Base-by-base conservation (phyloP, 2,329 filamentous ascomycete genomes). In the Rhinocladiella similis region DNA sequence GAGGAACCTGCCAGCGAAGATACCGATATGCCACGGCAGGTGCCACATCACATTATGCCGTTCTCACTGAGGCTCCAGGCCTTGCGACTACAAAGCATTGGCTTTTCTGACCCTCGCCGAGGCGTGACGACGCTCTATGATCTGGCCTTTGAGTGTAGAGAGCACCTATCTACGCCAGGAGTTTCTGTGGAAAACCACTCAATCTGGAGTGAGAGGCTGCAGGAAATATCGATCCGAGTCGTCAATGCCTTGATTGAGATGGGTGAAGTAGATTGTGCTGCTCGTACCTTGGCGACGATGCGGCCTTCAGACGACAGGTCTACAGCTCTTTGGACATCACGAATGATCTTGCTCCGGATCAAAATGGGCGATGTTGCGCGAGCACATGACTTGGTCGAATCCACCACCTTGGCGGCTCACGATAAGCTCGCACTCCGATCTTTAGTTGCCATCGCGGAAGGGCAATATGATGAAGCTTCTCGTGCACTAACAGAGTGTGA, bases 81-180 rank as follows among this genome's bases (percentile, higher is more conserved):
- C 5, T 88, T 97, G 7, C 83, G 92, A 1, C 80, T 97, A 18
- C 90, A 96, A 64, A 90, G 90, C 0, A 82, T 96, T 45, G 91
- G 90, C 1, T 95, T 94, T 62, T 87, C 87, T 3, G 94, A 99
- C 72, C 84, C 87, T 48, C 82, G 93, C 3, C 82, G 92, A 59
- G 89, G 90, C 3, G 87, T 99, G 55, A 93, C 94, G 80, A 89
- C 89, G 43, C 90, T 96, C 69, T 96, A 96, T 69, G 91, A 96
- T 61, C 80, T 97, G 1, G 91, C 87, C 0, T 75, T 89, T 7
- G 91, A 96, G 71, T 90, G 90, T 1, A 80, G 91, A 16, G 75
- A 77, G 1, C 80, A 82, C 54, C 76, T 90, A 4, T 73, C 76
- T 16, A 77, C 74, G 29, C 79, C 83, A 0, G 74, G 69, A 12